Evolutionary conservation across 1,284 basidiomycete species (phyloP).

Genomic region (Neonothopanus nambi): DNA sequence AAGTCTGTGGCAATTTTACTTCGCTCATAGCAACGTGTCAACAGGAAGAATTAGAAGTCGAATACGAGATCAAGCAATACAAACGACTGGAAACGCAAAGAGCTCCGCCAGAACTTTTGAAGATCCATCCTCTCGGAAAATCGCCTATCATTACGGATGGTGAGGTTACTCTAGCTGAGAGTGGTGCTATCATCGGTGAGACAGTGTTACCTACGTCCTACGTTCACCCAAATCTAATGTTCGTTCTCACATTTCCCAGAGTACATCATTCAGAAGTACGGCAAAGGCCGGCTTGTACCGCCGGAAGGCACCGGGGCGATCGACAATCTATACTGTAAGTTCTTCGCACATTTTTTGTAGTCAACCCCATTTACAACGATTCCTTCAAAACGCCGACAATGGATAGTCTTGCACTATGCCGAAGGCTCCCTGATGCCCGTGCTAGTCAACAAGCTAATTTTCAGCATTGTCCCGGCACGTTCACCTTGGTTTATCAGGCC

Average conservation of each 20-base stretch:
- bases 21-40: too few relatives aligned
- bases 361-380: background rate
- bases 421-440: conserved; percentile 43
- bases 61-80: conserved; percentile 51
- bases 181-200: conserved; percentile 49
- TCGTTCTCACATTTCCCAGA: conserved; percentile 27
- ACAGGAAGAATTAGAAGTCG: conserved; percentile 52
- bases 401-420: conserved; percentile 38
- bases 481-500: conserved; percentile 39
- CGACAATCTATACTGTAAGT: conserved; percentile 42
- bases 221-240: background rate
- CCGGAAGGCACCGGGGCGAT: conserved; percentile 35
- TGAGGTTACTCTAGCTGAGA: conserved; percentile 43
- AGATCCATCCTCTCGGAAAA: conserved; percentile 46
- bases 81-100: conserved; percentile 34
- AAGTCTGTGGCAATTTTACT: too few relatives aligned
- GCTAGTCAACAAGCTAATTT: conserved; percentile 35
- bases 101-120: conserved; percentile 42
- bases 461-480: conserved; percentile 31
- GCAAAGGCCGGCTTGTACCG: conserved; percentile 35
- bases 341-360: background rate
- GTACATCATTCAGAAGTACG: conserved; percentile 47
- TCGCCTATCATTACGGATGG: conserved; percentile 50
- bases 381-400: background rate
- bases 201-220: background rate